phyloP scores from a whole-genome alignment of 352 stramenopile genomes.

The Phytophthora pini region DNA sequence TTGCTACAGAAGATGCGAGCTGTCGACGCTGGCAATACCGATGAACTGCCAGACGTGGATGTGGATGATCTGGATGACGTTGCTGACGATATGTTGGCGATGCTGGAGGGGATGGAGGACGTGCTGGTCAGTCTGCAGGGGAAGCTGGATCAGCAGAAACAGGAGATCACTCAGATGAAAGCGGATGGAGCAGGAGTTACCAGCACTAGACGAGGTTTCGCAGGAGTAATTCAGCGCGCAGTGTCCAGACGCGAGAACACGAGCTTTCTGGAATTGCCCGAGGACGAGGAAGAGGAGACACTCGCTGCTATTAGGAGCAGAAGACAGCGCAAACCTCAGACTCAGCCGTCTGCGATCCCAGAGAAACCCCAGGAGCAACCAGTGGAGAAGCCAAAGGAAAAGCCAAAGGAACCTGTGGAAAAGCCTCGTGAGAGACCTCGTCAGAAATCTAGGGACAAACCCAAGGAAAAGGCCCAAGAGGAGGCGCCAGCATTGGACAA shows the following conservation, averaged over 20 bases:
- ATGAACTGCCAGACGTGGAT: constrained; percentile 30
- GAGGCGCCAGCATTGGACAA: constrained; percentile 35
- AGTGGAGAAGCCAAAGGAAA: constrained; percentile 14
- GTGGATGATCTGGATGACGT: constrained; percentile 29
- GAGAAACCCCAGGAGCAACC: constrained; percentile 19
- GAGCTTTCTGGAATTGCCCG: constrained; percentile 30
- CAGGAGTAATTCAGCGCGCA: constrained; percentile 36
- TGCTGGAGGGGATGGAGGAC: constrained; percentile 55
- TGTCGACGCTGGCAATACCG: constrained; percentile 36
- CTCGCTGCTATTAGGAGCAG: constrained; percentile 36
- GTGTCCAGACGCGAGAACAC: constrained; percentile 30
- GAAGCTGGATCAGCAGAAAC: constrained; percentile 56
- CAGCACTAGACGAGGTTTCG: constrained; percentile 32
- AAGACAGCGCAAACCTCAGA: constrained; percentile 35
- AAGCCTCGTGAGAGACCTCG: constrained; percentile 6
- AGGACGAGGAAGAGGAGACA: constrained; percentile 37
- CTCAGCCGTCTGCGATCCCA: constrained; percentile 21
- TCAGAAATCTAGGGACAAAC: constrained; percentile 7
- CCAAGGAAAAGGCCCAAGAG: constrained; percentile 19
- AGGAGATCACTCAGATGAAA: constrained; percentile 45
- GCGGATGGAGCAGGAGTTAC: constrained; percentile 26
- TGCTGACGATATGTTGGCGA: constrained; percentile 44
- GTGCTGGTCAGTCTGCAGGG: constrained; percentile 63
- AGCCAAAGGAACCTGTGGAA: constrained; percentile 8
- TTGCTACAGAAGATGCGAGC: constrained; percentile 44